phyloP scores from a whole-genome alignment of 164 flowering plant genomes.

The Santalum album region DNA sequence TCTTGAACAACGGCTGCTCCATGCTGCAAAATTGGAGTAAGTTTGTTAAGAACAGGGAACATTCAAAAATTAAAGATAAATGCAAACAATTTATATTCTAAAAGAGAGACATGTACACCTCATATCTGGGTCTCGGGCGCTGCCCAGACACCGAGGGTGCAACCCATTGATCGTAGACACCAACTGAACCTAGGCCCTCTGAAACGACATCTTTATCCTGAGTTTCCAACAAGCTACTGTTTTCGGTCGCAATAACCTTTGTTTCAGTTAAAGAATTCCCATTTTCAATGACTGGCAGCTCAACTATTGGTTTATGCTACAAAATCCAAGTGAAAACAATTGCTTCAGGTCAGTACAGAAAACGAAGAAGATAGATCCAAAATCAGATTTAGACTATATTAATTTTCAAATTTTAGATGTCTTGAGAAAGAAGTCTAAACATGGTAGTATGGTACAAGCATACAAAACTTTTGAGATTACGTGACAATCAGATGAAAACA shows the following conservation, averaged over 20 bases:
- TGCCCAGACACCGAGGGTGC: slow-evolving; percentile 75
- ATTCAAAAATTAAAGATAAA: background rate
- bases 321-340: slow-evolving; percentile 8
- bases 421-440: too few relatives aligned
- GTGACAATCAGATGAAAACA: too few relatives aligned
- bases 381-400: too few relatives aligned
- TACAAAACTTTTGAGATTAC: too few relatives aligned
- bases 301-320: slow-evolving; percentile 42
- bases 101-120: slow-evolving; percentile 37
- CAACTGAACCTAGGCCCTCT: slow-evolving; percentile 65
- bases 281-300: slow-evolving; percentile 47
- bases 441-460: too few relatives aligned
- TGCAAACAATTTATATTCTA: background rate
- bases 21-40: slow-evolving; percentile 46
- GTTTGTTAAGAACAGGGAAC: background rate
- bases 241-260: slow-evolving; percentile 59
- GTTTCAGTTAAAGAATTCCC: slow-evolving; percentile 57
- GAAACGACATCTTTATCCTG: slow-evolving; percentile 84
- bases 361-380: background rate
- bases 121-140: slow-evolving; percentile 86
- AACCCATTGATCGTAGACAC: slow-evolving; percentile 88
- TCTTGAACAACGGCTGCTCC: slow-evolving; percentile 88
- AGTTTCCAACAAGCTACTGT: slow-evolving; percentile 51
- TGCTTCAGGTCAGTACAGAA: background rate
- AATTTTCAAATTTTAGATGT: too few relatives aligned